Evolutionary conservation across 768 basidiomycete genomes (phyloP).

Genomic region (Megacollybia marginata): DNA sequence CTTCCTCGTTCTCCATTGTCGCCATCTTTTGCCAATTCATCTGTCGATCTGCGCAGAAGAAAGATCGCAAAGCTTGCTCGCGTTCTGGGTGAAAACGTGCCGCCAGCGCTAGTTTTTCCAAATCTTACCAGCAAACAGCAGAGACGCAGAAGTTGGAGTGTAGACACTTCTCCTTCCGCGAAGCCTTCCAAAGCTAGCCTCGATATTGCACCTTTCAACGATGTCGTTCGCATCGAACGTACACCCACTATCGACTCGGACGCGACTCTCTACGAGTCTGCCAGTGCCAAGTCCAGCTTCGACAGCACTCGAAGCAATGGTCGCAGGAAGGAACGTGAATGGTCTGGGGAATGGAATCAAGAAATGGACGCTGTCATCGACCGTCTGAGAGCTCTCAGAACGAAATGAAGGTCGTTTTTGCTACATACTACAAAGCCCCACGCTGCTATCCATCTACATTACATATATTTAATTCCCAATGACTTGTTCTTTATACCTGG

Average conservation of each 20-base stretch:
- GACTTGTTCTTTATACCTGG: too few relatives aligned
- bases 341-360: constrained; percentile 5
- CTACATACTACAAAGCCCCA: background rate
- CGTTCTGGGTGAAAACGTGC: constrained; percentile 53
- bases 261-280: background rate
- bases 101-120: constrained; percentile 43
- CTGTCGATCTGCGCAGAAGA: constrained; percentile 22
- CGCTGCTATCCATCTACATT: too few relatives aligned
- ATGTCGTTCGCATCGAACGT: background rate
- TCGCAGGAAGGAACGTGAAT: constrained; percentile 1
- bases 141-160: background rate
- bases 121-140: background rate
- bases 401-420: background rate
- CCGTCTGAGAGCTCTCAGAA: constrained; percentile 9
- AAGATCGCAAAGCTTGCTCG: constrained; percentile 53
- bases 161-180: background rate
- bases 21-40: constrained; percentile 1
- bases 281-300: background rate
- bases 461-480: too few relatives aligned
- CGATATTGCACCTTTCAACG: background rate
- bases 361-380: constrained; percentile 8
- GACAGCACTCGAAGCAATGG: background rate
- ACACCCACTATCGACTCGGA: background rate
- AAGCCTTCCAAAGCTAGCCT: background rate
- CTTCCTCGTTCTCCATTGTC: background rate